Base-by-base conservation (phyloP, 176 grass and related monocot species). In the Oryza meyeriana region DNA sequence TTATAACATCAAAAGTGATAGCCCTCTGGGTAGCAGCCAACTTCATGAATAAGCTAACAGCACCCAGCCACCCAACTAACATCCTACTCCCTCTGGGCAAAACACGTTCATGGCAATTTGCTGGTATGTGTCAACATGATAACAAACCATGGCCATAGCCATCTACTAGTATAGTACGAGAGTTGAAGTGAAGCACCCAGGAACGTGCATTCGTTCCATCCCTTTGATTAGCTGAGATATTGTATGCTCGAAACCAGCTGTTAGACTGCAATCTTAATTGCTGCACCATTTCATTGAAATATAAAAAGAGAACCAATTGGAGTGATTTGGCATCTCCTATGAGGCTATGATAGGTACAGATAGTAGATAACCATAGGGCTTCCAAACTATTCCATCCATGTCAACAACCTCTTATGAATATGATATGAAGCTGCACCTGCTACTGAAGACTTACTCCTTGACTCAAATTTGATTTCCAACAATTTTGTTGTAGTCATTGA, bases 361-460 rank as follows among this genome's bases (percentile, higher is more conserved):
- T 25, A 40, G 9, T 5, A 26, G 68, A 34, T 25, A 40, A 29
- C 22, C n/a, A 48, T 29, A 24, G 1, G 24, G 22, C 24, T 61
- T 69, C 64, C 52, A 30, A 50, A 64, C 55, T 77, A 81, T 2
- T 58, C 45, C 35, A 65, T 36, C 16, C 57, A 36, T 65, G 9
- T 61, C 31, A 36, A 78, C 88, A 68, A 67, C 44, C 4, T 81
- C 55, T 41, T 72, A 61, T 33, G 9, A 20, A 34, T 44, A 16
- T 8, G 40, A 77, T 44, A 11, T 8, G 40, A 77, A 81, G 58
- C 24, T 71, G 47, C 69, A 78, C 73, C 88, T 66, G 81, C n/a
- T 77, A 45, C 12, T 41, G 32, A 45, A 42, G 28, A 61, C 22
- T 65, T 30, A 8, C 13, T 73, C 28, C 66, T 73, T 89, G 77